phyloP scores from a whole-genome alignment of 768 basidiomycete species.

The Trametes coccinea region DNA sequence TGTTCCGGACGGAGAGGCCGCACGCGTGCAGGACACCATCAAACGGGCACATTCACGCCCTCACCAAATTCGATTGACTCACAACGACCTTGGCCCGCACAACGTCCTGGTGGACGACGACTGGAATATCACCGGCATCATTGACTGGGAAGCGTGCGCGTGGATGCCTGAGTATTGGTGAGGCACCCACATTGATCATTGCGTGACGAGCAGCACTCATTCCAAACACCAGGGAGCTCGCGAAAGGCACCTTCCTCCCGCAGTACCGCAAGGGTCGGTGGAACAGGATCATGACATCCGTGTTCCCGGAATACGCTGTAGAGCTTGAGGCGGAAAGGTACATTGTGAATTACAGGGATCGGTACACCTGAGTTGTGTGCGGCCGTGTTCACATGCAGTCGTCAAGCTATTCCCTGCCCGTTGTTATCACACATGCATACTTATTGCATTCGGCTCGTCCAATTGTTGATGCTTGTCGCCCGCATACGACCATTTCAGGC shows the following conservation, averaged over 20 bases:
- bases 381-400: too few relatives aligned
- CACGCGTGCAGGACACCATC: slow-evolving; percentile 6
- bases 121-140: slow-evolving; percentile 24
- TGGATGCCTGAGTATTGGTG: slow-evolving; percentile 30
- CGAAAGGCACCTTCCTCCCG: slow-evolving; percentile 11
- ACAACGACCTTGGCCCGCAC: slow-evolving; percentile 40
- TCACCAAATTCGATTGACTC: slow-evolving; percentile 29
- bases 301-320: slow-evolving; percentile 1
- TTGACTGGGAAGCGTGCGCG: slow-evolving; percentile 26
- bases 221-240: background rate
- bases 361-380: background rate
- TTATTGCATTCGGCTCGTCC: too few relatives aligned
- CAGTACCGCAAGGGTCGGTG: slow-evolving; percentile 6
- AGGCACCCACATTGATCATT: background rate
- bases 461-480: too few relatives aligned
- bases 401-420: too few relatives aligned
- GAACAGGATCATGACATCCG: slow-evolving; percentile 8
- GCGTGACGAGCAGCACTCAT: background rate
- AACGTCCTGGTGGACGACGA: slow-evolving; percentile 36
- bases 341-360: background rate
- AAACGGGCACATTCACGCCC: slow-evolving; percentile 5
- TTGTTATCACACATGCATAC: too few relatives aligned
- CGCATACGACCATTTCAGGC: too few relatives aligned
- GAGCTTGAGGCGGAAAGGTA: slow-evolving; percentile 9
- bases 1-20: slow-evolving; percentile 5